Evolutionary conservation across 306 rosid species (phyloP), one percentile per base, ranked within the genome.

Genomic region (Inga leiocalycina): DNA sequence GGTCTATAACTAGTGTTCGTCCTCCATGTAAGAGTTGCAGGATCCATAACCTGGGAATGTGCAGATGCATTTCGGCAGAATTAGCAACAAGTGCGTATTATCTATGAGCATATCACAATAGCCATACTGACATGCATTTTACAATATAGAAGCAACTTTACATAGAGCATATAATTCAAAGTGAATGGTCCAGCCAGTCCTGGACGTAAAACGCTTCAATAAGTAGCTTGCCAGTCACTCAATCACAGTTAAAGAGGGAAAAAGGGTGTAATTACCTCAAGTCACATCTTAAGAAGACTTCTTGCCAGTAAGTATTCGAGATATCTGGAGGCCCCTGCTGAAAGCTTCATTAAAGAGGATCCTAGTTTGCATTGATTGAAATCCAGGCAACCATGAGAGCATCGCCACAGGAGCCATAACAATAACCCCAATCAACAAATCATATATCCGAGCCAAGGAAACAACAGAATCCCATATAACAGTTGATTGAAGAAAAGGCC

Each of bases 261-360:
- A 46, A 22, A 6, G 11, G 17, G 22, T 5, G 57, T 45, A 46
- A 24, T 45, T 91, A 91, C 95, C 93, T 90, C 84, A 61, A 74
- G 44, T 80, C 67, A 76, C 83, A 81, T 80, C 82, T 93, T 88
- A 91, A 76, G 51, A 86, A 65, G 86, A 82, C 82, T 92, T 95
- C 91, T 95, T 95, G 88, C 98, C 98, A 64, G 89, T 74, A 71
- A 95, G 86, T 83, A 95, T 89, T 75, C 95, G 94, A 74, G 98
- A 95, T 86, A 95, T 95, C 88, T 93, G 97, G 54, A 95, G 98
- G 80, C 98, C 98, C 88, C 98, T 85, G 89, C 98, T 95, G 87
- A 95, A 95, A 45, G 94, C 98, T 85, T 95, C 98, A 82, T 95
- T 95, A 59, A 95, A 95, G 69, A 95, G 88, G 87, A 95, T 91